These are phyloP conservation scores for Tylopilus vinaceipallidus DNA, from an alignment of 768 basidiomycete species.

Conservation along the genomic window DNA sequence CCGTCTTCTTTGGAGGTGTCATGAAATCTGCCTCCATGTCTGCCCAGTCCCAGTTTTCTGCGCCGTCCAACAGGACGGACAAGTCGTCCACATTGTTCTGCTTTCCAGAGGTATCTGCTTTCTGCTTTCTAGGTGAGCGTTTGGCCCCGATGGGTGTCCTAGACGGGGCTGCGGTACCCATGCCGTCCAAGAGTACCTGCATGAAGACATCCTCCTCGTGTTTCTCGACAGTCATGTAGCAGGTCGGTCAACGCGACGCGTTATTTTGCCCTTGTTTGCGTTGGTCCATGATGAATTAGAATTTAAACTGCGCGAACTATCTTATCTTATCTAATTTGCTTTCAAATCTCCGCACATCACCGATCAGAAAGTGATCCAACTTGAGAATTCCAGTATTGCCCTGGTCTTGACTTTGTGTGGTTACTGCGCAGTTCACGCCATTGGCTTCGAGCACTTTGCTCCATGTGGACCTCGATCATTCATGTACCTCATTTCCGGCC, in stretches of 20 bases:
- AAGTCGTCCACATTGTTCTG: conserved; percentile 36
- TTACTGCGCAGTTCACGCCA: neutral
- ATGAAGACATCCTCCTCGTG: conserved; percentile 62
- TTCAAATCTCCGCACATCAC: neutral
- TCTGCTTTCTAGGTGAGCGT: conserved; percentile 28
- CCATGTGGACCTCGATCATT: no score
- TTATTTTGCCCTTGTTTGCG: conserved; percentile 23
- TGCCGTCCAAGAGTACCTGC: conserved; percentile 45
- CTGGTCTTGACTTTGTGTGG: neutral
- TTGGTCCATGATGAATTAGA: neutral
- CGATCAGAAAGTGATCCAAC: neutral
- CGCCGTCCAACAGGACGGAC: conserved; percentile 54
- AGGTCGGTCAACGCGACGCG: conserved; percentile 18
- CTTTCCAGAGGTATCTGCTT: neutral
- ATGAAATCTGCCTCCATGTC: conserved; percentile 51
- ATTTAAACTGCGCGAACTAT: conserved; percentile 12
- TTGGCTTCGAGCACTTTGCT: no score
- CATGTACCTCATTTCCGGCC: no score
- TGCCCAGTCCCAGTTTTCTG: conserved; percentile 69
- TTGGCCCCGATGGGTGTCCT: conserved; percentile 28
- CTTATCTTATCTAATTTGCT: conserved; percentile 11
- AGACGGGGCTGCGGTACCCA: conserved; percentile 51
- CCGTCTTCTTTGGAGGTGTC: conserved; percentile 47
- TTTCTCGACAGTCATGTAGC: conserved; percentile 34
- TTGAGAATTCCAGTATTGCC: neutral